Base-by-base conservation (phyloP, 257 asterid genomes). In the Solanum peruvianum region DNA sequence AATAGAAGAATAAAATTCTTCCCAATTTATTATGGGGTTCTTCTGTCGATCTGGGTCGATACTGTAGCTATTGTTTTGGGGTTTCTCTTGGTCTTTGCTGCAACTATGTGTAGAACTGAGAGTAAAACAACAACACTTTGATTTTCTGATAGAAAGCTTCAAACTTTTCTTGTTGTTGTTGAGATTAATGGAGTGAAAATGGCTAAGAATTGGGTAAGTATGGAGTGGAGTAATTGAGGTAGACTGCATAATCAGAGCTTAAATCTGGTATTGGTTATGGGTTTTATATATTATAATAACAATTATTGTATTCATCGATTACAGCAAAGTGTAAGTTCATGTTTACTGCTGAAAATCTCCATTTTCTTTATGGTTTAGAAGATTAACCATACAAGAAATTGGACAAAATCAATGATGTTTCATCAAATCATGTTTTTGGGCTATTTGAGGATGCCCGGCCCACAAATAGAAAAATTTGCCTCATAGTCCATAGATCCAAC, bases 61-160 rank as follows among this genome's bases (percentile, higher is more conserved):
- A 76, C 60, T 72, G 47, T 75, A 70, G 20, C 47, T 87, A 2
- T 76, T 85, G 78, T 86, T 72, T 49, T 84, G 89, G 88, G 89
- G 84, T 87, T 80, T 88, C n/a, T 94, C 93, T 87, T 89, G 95
- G 18, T 92, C 98, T 88, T 92, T 89, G 88, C 92, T 91, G 93
- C 99, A 93, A 87, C 93, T 92, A 69, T 90, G 92, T 37, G 95
- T 87, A 85, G 95, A 89, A 31, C 90, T 66, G 81, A 87, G 92
- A 35, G 90, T 87, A 91, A 89, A 20, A 67, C 82, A 72, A 89
- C 90, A 69, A 88, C 90, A 86, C 9, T 86, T 87, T 44, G 41
- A 29, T 39, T 62, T 73, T 85, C 87, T 84, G 27, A 72, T 89
- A 37, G 88, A 86, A 86, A 87, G 88, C 27, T 44, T 7, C 21